Base-by-base conservation (phyloP, 345 rosid genomes). In the Melaleuca quinquenervia region DNA sequence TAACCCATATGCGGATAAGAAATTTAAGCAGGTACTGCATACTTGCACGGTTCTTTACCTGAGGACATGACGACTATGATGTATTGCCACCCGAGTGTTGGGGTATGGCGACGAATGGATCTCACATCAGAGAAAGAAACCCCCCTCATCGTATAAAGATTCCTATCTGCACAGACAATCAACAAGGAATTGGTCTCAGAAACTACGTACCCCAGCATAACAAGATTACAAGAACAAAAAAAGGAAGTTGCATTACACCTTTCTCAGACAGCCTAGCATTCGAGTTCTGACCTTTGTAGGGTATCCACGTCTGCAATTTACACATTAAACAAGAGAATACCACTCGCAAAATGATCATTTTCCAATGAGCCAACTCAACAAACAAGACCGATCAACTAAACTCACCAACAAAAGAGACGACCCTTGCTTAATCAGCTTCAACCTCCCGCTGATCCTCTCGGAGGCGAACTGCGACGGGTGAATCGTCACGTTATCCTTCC, bases 81-180 rank as follows among this genome's bases (percentile, higher is more conserved):
- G 91, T 94, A 96, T 90, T 96, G 99, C 98, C 99, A 98, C 82
- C 98, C 99, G n/a, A 98, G 84, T 83, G 99, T 89, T 13, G 99
- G 99, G 85, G 96, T 93, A 84, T 96, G 98, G 82, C 98, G 90
- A 49, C 94, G 92, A 85, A 98, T 95, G 44, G 98, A 95, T 89
- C 96, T 91, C 84, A 98, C 95, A 8, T 98, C 99, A 3, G 93
- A 83, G 88, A 96, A 93, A 13, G 98, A 95, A 87, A 94, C 91
- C 27, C 94, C 95, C 70, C 91, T 93, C 88, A 98, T 95, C 26
- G 99, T 95, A 89, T 98, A 96, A 45, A 98, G 95, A 89, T 89
- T 95, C 92, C 90, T 94, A 87, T 96, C 99, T 98, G 89, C 88
- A 93, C 3, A 62, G 48, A 55, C 52, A 83, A 8, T 70, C 13